These are phyloP conservation scores for Chrysochromulina tobinii DNA, from an alignment of 78 protist genomes.

Conservation along the genomic window DNA sequence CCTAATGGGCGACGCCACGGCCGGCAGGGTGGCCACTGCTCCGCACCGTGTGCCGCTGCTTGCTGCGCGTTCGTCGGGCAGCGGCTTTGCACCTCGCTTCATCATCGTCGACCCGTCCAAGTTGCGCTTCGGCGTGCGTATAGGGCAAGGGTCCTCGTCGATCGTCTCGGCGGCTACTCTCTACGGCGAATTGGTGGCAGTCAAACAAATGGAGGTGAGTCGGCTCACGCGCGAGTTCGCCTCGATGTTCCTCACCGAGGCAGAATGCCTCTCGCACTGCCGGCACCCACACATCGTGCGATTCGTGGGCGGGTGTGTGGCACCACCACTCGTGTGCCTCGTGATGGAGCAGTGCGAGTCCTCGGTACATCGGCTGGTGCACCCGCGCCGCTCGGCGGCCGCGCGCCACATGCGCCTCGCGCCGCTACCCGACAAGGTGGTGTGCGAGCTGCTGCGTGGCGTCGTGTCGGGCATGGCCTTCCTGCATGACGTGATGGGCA, in stretches of 20 bases:
- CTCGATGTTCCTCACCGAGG: background rate
- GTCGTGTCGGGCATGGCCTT: background rate
- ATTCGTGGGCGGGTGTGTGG: slow-evolving; percentile 21
- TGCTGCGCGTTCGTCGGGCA: too few species aligned
- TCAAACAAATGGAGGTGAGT: background rate
- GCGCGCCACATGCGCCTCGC: background rate
- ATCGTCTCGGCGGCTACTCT: background rate
- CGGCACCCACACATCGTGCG: background rate
- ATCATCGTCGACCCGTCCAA: background rate
- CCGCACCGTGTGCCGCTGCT: background rate
- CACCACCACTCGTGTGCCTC: background rate
- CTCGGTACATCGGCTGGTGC: background rate
- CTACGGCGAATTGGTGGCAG: background rate
- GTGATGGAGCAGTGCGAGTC: slow-evolving; percentile 7
- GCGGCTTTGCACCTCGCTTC: background rate
- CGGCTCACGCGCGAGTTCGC: slow-evolving; percentile 5
- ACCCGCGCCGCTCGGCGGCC: background rate
- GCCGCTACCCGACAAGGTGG: background rate
- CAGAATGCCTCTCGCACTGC: slow-evolving; percentile 12
- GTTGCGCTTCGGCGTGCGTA: background rate
- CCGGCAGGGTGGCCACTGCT: background rate
- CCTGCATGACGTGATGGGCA: background rate
- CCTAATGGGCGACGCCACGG: background rate
- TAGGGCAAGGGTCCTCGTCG: background rate
- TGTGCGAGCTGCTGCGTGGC: background rate